phyloP scores from a whole-genome alignment of 768 basidiomycete genomes.

The Coprinellus micaceus region DNA sequence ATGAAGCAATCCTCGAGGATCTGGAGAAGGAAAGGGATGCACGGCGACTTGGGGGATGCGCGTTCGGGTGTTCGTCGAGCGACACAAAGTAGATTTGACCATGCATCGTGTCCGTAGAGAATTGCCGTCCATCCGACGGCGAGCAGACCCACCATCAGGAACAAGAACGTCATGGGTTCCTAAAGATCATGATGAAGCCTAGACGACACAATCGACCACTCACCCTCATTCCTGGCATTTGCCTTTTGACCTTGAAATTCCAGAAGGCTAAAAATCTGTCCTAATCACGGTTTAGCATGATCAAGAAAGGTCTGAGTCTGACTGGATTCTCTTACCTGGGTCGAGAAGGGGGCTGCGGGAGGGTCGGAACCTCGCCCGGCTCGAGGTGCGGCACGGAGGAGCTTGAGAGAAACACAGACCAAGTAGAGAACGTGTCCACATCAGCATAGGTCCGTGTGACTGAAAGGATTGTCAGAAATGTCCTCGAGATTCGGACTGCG shows the following conservation, averaged over 20 bases:
- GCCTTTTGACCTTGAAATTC: not conserved
- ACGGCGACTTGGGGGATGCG: not conserved
- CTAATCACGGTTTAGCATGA: not conserved
- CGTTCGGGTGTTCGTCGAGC: not conserved
- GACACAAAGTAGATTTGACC: not conserved
- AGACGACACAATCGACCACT: not conserved
- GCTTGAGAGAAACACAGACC: too few species aligned
- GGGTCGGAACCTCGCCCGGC: not conserved
- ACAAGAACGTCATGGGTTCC: not conserved
- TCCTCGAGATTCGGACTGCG: too few species aligned
- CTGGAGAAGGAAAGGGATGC: slow-evolving; percentile 7
- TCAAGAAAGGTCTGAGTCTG: not conserved
- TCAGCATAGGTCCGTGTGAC: too few species aligned
- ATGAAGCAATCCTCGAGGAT: slow-evolving; percentile 8
- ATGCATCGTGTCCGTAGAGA: slow-evolving; percentile 1
- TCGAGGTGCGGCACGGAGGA: too few species aligned
- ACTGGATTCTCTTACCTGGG: not conserved
- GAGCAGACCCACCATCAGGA: not conserved
- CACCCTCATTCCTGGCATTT: not conserved
- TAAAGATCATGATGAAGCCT: not conserved
- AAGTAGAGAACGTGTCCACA: too few species aligned
- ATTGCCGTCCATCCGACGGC: not conserved
- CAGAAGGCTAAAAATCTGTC: not conserved
- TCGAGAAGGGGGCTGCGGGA: not conserved
- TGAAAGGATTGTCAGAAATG: too few species aligned